A percentile compares a stretch with the other conserved stretches of the same genome.
Conservation (phyloP, 73 alveolate genomes). For the Durusdinium trenchii region DNA sequence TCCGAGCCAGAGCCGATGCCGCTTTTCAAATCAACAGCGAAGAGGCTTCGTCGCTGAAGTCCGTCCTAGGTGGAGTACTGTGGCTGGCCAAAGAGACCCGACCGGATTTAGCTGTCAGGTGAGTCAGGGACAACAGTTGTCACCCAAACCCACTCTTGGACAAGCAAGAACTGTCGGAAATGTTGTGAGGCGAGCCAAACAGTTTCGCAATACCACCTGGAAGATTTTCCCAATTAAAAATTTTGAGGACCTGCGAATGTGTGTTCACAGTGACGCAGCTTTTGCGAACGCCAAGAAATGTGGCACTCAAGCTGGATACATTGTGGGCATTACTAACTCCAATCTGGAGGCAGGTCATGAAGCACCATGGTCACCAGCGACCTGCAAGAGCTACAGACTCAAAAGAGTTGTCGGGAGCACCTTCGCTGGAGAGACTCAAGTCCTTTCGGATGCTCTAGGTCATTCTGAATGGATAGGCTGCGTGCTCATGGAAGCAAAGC, state of each 20-base stretch:
- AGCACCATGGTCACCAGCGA: slow-evolving; percentile 16
- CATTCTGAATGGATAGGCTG: slow-evolving; percentile 10
- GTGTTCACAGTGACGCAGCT: not conserved
- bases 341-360: not conserved
- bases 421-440: slow-evolving; percentile 37
- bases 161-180: not conserved
- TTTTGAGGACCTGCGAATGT: not conserved
- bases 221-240: not conserved
- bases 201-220: not conserved
- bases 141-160: not conserved
- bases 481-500: not conserved
- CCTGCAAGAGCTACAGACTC: not conserved
- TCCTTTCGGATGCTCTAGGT: not conserved
- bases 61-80: not conserved
- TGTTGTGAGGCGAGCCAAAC: not conserved
- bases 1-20: not conserved
- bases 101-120: not conserved
- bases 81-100: slow-evolving; percentile 7
- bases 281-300: not conserved
- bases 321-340: not conserved
- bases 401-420: not conserved
- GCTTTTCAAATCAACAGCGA: not conserved
- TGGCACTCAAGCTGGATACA: slow-evolving; percentile 16
- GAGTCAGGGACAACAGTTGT: not conserved
- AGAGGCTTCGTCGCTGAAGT: not conserved